Conservation (phyloP, 129 eudicot genomes). For the Flaveria trinervia region DNA sequence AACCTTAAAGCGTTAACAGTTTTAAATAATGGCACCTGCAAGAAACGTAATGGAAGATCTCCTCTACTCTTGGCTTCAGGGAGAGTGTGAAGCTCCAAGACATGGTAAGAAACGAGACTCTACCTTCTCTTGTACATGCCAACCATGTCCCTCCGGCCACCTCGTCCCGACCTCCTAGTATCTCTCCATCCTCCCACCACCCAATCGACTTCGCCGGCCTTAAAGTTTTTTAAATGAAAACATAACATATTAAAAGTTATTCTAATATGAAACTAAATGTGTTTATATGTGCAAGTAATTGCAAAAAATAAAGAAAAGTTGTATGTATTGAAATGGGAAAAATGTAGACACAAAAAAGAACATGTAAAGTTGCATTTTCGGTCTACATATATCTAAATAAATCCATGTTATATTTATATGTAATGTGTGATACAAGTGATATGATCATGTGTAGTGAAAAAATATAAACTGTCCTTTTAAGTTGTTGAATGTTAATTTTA, state of each 20-base stretch:
- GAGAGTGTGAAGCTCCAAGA: conserved; percentile 56
- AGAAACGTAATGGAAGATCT: conserved; percentile 70
- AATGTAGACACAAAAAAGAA: too few species aligned
- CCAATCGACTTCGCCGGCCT: conserved; percentile 67
- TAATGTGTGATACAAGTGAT: too few species aligned
- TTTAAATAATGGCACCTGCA: conserved; percentile 38
- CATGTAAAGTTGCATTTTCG: too few species aligned
- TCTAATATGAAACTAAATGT: background rate
- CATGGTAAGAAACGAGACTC: conserved; percentile 74
- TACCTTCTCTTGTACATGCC: conserved; percentile 57
- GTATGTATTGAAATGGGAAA: too few species aligned
- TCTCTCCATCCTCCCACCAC: conserved; percentile 86
- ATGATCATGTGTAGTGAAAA: too few species aligned
- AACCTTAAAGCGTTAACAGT: background rate
- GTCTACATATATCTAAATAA: too few species aligned
- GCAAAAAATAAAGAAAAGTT: too few species aligned
- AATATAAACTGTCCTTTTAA: too few species aligned
- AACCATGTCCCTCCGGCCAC: conserved; percentile 89
- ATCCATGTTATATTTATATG: too few species aligned
- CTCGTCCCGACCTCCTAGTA: conserved; percentile 76
- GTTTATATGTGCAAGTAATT: too few species aligned
- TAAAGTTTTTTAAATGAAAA: background rate
- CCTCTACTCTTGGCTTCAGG: conserved; percentile 65
- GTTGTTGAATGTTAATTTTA: too few species aligned
- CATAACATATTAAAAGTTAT: background rate